Percentiles rank a stretch among this genome's conserved stretches.
Conservation (phyloP, 441 rosid species). For the Croton laevigatus region DNA sequence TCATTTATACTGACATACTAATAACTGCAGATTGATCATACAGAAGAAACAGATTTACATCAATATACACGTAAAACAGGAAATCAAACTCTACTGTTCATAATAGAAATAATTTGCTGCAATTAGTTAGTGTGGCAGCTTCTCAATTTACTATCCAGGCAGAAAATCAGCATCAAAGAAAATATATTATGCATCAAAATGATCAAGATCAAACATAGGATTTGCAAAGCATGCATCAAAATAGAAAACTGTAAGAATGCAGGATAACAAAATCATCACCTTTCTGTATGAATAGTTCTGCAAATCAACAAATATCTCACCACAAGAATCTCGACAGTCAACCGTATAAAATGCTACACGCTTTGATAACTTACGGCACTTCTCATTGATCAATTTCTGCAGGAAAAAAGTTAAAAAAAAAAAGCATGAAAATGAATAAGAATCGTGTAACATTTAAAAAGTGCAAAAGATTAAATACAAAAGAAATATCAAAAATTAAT, state of each 20-base stretch:
- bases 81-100: neutral
- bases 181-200: neutral
- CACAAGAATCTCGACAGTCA: conserved; percentile 74
- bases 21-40: neutral
- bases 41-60: neutral
- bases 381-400: conserved; percentile 71
- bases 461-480: neutral
- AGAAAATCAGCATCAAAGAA: neutral
- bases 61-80: neutral
- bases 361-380: conserved; percentile 65
- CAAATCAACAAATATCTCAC: conserved; percentile 83
- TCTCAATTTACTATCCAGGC: neutral
- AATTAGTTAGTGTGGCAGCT: neutral
- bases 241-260: neutral
- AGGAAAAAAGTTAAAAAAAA: neutral
- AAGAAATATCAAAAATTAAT: neutral
- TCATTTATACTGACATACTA: neutral
- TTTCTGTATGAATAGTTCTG: conserved; percentile 54
- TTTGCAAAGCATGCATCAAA: neutral
- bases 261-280: conserved; percentile 33
- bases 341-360: conserved; percentile 76
- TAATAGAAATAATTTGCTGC: neutral
- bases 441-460: conserved; percentile 1
- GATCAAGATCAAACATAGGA: neutral
- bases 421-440: conserved; percentile 5